These are phyloP conservation scores for Leccinum boreale DNA, from an alignment of 768 basidiomycete genomes.

Conservation along the genomic window DNA sequence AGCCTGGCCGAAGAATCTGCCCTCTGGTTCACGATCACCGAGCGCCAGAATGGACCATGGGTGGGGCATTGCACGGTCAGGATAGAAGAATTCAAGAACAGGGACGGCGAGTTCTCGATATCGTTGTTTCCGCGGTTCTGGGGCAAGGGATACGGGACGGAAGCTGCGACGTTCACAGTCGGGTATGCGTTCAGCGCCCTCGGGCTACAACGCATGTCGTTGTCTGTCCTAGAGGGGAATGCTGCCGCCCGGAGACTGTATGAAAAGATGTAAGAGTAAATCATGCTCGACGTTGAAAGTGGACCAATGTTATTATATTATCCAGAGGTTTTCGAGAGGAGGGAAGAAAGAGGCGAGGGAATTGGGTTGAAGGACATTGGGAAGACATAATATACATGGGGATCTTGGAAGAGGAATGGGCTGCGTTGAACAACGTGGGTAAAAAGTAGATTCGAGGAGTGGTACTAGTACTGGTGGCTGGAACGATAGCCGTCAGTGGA, in stretches of 20 bases:
- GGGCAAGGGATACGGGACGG: conserved; percentile 35
- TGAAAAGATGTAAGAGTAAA: conserved; percentile 28
- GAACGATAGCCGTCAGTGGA: background rate
- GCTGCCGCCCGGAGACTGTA: conserved; percentile 23
- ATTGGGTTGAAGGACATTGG: conserved; percentile 24
- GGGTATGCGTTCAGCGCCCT: conserved; percentile 35
- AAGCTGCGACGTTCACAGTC: conserved; percentile 33
- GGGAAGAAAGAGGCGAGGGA: conserved; percentile 17
- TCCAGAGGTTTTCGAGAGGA: conserved; percentile 34
- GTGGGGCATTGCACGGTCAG: conserved; percentile 23
- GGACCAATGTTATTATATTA: background rate
- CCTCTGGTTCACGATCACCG: conserved; percentile 22
- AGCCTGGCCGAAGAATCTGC: conserved; percentile 5
- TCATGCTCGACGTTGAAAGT: background rate
- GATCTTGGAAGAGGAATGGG: conserved; percentile 33
- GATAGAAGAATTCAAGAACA: conserved; percentile 17
- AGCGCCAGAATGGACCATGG: conserved; percentile 15
- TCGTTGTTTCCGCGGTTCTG: conserved; percentile 23
- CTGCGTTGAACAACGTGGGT: background rate
- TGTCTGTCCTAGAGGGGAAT: conserved; percentile 35
- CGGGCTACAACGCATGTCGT: conserved; percentile 36
- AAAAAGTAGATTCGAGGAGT: background rate
- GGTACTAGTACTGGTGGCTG: background rate
- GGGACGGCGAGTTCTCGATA: conserved; percentile 26
- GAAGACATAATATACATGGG: conserved; percentile 33